Base-by-base conservation (phyloP, 306 rosid genomes). In the Rosa lucieae region DNA sequence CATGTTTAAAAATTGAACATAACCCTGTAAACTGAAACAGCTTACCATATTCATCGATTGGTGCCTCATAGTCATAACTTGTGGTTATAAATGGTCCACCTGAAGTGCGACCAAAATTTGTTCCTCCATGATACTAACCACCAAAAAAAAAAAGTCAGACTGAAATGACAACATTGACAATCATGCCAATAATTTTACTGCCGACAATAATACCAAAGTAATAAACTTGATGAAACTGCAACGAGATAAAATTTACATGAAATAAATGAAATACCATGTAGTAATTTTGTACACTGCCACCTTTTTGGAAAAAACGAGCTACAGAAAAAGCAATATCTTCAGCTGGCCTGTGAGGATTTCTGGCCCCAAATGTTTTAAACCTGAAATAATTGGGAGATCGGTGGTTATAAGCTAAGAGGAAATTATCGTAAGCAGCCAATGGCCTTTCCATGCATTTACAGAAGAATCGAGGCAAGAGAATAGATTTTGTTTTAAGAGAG, bases 71-170 rank as follows among this genome's bases (percentile, higher is more conserved):
- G 87, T 94, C 98, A 79, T 94, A 94, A 88, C 98, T 94, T 70
- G 98, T 94, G 48, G 98, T 94, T 67, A 94, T 91, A 84, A 94
- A 94, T 76, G 98, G 97, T 78, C 98, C 98, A 73, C 98, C 98
- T 20, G 98, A 88, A 69, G 97, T 92, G 47, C 98, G 97, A 70
- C 97, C 98, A 81, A 94, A 94, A 84, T 94, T 94, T 67, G 97
- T 94, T 83, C 97, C 98, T 18, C 98, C 98, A 63, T 94, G 98
- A 88, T 92, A 94, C 98, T 92, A 84, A 55, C 51, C 78, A 76
- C 49, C 63, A 18, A 35, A 65, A 32, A n/a, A 74, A 48, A 5
- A 1, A 12, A 5, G 32, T 68, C 13, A 69, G 77, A 69, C 18
- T 10, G 21, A 77, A 20, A 58, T 40, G 82, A 10, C 62, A 77